Evolutionary conservation across 73 alveolate species (phyloP).

Genomic region (Durusdinium trenchii): DNA sequence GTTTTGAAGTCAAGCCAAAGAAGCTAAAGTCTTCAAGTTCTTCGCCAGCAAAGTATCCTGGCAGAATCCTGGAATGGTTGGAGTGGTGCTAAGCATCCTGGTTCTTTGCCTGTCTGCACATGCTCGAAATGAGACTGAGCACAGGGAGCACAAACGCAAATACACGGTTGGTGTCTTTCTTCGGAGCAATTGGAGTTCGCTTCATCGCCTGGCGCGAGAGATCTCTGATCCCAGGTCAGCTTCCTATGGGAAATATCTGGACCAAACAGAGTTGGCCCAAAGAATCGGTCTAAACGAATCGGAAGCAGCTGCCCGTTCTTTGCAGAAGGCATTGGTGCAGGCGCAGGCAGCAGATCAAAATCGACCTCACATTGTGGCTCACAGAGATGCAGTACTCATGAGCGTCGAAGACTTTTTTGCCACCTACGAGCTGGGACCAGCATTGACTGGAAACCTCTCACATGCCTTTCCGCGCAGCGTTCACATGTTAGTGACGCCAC

Average conservation of each 20-base stretch:
- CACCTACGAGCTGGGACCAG: constrained; percentile 56
- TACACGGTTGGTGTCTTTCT: constrained; percentile 37
- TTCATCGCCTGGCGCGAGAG: constrained; percentile 20
- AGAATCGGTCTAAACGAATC: background rate
- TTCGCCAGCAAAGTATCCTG: too few species aligned
- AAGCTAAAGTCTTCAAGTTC: too few species aligned
- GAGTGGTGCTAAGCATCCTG: too few species aligned
- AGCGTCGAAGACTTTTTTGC: constrained; percentile 45
- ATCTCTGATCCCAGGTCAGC: constrained; percentile 40
- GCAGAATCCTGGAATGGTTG: too few species aligned
- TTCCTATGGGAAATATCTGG: constrained; percentile 15
- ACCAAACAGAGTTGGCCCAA: constrained; percentile 33
- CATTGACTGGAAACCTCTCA: background rate
- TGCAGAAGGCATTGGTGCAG: background rate
- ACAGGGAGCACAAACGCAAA: background rate
- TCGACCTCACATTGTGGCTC: constrained; percentile 7
- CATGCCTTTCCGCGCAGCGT: constrained; percentile 11
- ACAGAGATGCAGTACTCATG: constrained; percentile 42
- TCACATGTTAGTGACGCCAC: constrained; percentile 77
- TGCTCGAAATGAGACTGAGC: background rate
- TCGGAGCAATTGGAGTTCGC: constrained; percentile 21
- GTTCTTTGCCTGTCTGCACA: too few species aligned
- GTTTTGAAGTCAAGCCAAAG: too few species aligned
- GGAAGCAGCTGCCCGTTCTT: background rate
- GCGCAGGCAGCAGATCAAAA: background rate